phyloP scores from a whole-genome alignment of 2,329 filamentous ascomycete species.

The Blastomyces gilchristii region DNA sequence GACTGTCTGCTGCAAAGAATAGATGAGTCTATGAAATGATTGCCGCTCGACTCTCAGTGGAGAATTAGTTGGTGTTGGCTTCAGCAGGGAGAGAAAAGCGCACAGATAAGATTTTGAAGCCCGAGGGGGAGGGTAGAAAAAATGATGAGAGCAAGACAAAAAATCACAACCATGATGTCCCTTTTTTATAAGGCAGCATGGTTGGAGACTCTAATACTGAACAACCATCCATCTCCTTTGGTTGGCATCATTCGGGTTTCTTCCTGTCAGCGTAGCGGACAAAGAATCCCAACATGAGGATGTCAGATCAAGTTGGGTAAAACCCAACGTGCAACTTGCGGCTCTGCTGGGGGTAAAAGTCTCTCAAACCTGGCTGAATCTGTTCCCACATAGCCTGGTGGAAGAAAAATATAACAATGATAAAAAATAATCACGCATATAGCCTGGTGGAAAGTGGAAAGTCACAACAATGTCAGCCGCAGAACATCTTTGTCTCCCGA shows the following conservation, averaged over 20 bases:
- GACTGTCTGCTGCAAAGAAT: neutral
- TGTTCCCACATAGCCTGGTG: neutral
- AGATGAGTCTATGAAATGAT: neutral
- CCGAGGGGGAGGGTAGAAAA: neutral
- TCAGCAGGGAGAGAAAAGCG: neutral
- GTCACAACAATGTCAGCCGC: neutral
- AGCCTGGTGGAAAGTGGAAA: neutral
- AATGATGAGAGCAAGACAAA: neutral
- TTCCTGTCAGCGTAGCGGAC: neutral
- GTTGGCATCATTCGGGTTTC: neutral
- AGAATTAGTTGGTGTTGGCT: neutral
- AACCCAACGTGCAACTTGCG: neutral
- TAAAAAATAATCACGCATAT: neutral
- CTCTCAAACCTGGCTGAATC: neutral
- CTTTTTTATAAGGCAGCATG: neutral
- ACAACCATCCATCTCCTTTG: neutral
- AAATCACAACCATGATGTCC: too few species aligned
- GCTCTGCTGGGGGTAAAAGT: neutral
- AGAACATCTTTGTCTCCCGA: too few species aligned
- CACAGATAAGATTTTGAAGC: neutral
- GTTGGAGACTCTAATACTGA: neutral
- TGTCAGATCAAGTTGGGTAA: neutral
- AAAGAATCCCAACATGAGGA: neutral
- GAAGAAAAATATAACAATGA: neutral
- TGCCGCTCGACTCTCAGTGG: neutral